phyloP scores from a whole-genome alignment of 106 monocot genomes.

The Dendrobium chrysotoxum region DNA sequence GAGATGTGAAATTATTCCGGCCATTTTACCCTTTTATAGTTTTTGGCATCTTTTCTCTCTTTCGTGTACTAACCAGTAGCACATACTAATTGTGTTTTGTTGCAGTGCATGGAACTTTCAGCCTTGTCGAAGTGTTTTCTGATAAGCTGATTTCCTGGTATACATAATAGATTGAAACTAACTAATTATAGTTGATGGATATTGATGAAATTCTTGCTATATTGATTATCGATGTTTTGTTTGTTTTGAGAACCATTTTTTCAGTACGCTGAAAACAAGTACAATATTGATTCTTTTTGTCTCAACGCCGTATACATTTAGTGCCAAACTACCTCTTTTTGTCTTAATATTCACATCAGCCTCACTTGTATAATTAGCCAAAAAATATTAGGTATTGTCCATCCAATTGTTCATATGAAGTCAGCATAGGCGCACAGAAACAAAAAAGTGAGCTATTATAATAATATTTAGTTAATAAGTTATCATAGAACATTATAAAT shows the following conservation, averaged over 20 bases:
- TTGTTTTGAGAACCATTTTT: background rate
- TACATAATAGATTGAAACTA: background rate
- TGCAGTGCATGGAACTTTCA: conserved; percentile 52
- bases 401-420: too few relatives aligned
- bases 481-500: too few relatives aligned
- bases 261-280: background rate
- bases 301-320: background rate
- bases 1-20: background rate
- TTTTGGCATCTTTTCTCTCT: background rate
- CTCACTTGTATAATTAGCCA: too few relatives aligned
- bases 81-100: background rate
- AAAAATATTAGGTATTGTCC: too few relatives aligned
- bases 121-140: conserved; percentile 37
- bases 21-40: background rate
- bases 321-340: background rate
- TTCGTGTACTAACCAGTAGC: background rate
- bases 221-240: background rate
- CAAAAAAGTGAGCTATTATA: too few relatives aligned
- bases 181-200: background rate
- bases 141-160: conserved; percentile 48
- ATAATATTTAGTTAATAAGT: too few relatives aligned
- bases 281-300: background rate
- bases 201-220: background rate
- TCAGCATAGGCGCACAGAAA: too few relatives aligned
- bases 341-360: background rate